Conservation (phyloP, 2,329 filamentous ascomycete species). For the Fusarium sp. region DNA sequence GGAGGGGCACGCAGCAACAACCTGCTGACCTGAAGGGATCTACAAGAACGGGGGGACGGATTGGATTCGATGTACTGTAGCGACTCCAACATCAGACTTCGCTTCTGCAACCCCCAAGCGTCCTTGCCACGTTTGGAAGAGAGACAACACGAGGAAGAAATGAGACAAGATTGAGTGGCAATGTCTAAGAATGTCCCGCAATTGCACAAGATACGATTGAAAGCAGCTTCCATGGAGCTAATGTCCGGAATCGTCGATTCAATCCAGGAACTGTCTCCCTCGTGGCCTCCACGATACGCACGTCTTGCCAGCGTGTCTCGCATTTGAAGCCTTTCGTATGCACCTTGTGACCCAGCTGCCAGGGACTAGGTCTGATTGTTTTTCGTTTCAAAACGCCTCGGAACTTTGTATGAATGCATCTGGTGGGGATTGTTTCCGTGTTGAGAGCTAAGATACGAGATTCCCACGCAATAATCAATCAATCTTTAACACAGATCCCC, state of each 20-base stretch:
- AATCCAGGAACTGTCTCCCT: background rate
- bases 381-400: background rate
- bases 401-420: background rate
- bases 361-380: conserved; percentile 3
- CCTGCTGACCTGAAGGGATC: conserved; percentile 22
- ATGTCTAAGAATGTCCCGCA: background rate
- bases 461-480: background rate
- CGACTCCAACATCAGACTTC: conserved; percentile 7
- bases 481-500: background rate
- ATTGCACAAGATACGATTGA: background rate
- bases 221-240: background rate
- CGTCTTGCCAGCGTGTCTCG: conserved; percentile 9
- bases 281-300: background rate
- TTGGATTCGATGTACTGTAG: background rate
- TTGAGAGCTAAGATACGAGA: background rate
- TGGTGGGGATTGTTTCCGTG: conserved; percentile 1
- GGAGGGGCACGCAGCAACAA: background rate
- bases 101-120: conserved; percentile 8
- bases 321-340: conserved; percentile 7
- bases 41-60: background rate
- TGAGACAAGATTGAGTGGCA: conserved; percentile 7
- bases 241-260: background rate
- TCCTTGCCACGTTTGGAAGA: background rate
- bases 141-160: background rate
- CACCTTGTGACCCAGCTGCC: conserved; percentile 17